Base-by-base conservation (phyloP, 1,284 basidiomycete species). In the Trichosporon sp. region DNA sequence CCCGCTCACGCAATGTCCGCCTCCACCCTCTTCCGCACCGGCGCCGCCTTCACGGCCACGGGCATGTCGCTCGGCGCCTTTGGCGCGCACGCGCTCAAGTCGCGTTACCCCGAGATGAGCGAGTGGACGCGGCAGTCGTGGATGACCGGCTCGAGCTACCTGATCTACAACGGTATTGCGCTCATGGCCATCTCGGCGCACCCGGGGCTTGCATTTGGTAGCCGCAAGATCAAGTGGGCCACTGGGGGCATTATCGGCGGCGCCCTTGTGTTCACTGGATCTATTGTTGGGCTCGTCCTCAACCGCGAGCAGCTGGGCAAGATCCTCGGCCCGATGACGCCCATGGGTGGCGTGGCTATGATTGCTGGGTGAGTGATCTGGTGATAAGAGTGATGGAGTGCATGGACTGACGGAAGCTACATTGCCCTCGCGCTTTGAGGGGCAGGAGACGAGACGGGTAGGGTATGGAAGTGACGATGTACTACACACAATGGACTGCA, bases 101-200 rank as follows among this genome's bases (percentile, higher is more conserved):
- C 78, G 1, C 72, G 78, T n/a, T 76, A 77, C 71, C 81, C 82
- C n/a, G 70, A 78, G 66, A 70, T 84, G 14, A 76, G 81, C 38
- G 79, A 83, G 40, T 68, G 70, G 43, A 75, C 77, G 61, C 71
- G 79, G 69, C 54, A 71, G 26, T 80, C 78, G 46, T 84, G 81
- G 79, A 71, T 76, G 59, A 84, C 81, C 10, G 84, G 81, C 14
- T 78, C 78, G 5, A 75, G 71, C 46, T 85, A 85, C 75, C 73
- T 84, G 19, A 87, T 93, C 66, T 90, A 88, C 80, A 93, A 94
- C 76, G 93, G 92, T 14, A 86, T 94, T 16, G 91, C 88, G 0
- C 83, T 94, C 51, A 84, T 94, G 73, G 84, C 89, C 7, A 82
- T 93, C 31, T 92, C 91, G 0, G 83, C 90, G 76, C 91, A 93